These are phyloP conservation scores for Camellia japonica DNA, from an alignment of 148 eudicot genomes.

Conservation along the genomic window DNA sequence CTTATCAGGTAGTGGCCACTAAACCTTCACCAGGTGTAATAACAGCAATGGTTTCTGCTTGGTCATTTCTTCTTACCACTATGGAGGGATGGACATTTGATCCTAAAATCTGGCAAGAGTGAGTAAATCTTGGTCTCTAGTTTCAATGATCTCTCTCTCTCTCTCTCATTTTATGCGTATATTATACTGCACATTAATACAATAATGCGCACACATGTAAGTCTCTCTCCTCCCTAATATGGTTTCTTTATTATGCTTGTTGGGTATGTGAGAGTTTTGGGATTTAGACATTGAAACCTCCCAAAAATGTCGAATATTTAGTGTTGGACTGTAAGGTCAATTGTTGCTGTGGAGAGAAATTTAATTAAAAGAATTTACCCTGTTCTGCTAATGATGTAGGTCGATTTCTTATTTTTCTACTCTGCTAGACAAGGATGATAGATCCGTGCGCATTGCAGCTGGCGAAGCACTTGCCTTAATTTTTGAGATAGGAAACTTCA, in stretches of 20 bases:
- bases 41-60: slow-evolving; percentile 76
- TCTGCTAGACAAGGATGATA: slow-evolving; percentile 81
- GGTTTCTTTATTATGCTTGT: background rate
- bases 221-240: background rate
- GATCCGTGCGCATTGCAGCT: slow-evolving; percentile 81
- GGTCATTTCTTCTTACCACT: slow-evolving; percentile 91
- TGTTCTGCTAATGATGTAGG: slow-evolving; percentile 41
- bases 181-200: background rate
- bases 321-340: background rate
- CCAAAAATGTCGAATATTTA: background rate
- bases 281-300: background rate
- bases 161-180: background rate
- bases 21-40: slow-evolving; percentile 68
- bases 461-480: slow-evolving; percentile 89
- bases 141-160: background rate
- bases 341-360: background rate
- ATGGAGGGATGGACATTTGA: slow-evolving; percentile 49
- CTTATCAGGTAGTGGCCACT: slow-evolving; percentile 61
- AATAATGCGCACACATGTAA: background rate
- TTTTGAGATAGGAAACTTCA: slow-evolving; percentile 66
- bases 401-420: slow-evolving; percentile 59
- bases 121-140: slow-evolving; percentile 19
- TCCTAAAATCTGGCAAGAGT: slow-evolving; percentile 80
- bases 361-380: background rate
- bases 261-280: background rate